These are phyloP conservation scores for Neotropicomus parvogracilis DNA, from an alignment of 1,284 basidiomycete genomes.

Conservation along the genomic window DNA sequence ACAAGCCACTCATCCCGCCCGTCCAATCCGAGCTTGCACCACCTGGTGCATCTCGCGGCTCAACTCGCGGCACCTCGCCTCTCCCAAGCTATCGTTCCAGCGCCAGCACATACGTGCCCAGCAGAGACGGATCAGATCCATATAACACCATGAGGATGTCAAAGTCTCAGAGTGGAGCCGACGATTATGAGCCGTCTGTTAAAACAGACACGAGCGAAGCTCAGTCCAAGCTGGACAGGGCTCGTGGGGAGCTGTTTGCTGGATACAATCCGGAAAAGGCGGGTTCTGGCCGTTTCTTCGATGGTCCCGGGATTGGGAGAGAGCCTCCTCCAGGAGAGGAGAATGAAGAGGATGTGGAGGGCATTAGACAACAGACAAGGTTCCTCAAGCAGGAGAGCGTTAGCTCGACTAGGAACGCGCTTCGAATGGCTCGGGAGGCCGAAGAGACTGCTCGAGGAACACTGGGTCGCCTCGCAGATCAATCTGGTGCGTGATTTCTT, in stretches of 20 bases:
- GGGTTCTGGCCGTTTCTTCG: constrained; percentile 63
- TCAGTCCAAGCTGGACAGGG: constrained; percentile 54
- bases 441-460: constrained; percentile 95
- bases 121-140: constrained; percentile 57
- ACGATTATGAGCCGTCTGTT: constrained; percentile 24
- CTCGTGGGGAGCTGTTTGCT: constrained; percentile 72
- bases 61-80: constrained; percentile 36
- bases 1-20: constrained; percentile 69
- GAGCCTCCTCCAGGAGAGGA: constrained; percentile 67
- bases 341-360: constrained; percentile 94
- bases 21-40: constrained; percentile 37
- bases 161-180: constrained; percentile 22
- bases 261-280: constrained; percentile 62
- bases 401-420: constrained; percentile 87
- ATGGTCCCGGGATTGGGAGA: constrained; percentile 47
- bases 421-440: constrained; percentile 89
- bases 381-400: constrained; percentile 93
- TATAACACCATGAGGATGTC: constrained; percentile 35
- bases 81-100: constrained; percentile 50
- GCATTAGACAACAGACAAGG: constrained; percentile 90
- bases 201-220: constrained; percentile 50
- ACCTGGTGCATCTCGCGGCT: constrained; percentile 33
- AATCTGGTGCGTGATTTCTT: constrained; percentile 69
- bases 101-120: constrained; percentile 59
- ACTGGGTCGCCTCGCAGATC: constrained; percentile 83